These are phyloP conservation scores for Stereocaulon alpinum DNA, from an alignment of 495 filamentous ascomycete species.

Conservation along the genomic window DNA sequence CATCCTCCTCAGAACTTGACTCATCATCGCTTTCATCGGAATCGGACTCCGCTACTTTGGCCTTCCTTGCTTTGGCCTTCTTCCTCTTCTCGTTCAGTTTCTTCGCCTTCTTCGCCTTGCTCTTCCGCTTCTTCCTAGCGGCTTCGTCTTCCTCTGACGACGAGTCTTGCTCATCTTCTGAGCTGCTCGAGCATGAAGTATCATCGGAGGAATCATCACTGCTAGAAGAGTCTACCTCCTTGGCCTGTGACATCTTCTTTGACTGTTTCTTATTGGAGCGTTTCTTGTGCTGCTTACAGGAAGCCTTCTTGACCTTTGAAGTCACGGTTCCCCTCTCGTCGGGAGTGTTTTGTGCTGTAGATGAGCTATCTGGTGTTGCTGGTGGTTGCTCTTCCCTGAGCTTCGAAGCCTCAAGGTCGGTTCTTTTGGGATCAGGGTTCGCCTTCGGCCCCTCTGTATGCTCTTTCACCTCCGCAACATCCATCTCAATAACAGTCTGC, in stretches of 20 bases:
- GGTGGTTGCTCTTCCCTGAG: slow-evolving; percentile 7
- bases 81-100: slow-evolving; percentile 36
- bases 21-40: slow-evolving; percentile 30
- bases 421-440: background rate
- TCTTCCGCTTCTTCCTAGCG: slow-evolving; percentile 31
- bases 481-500: background rate
- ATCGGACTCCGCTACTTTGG: slow-evolving; percentile 29
- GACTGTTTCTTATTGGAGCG: slow-evolving; percentile 20
- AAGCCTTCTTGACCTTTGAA: slow-evolving; percentile 22
- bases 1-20: slow-evolving; percentile 24
- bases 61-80: slow-evolving; percentile 31
- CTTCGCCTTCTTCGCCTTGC: slow-evolving; percentile 41
- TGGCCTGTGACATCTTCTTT: slow-evolving; percentile 27
- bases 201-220: slow-evolving; percentile 26
- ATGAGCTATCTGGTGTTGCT: slow-evolving; percentile 4
- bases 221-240: slow-evolving; percentile 21
- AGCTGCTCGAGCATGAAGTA: slow-evolving; percentile 24
- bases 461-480: slow-evolving; percentile 5
- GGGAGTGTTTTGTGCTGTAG: background rate
- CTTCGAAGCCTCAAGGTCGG: slow-evolving; percentile 3
- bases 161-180: slow-evolving; percentile 24
- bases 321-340: slow-evolving; percentile 6
- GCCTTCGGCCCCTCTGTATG: background rate
- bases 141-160: slow-evolving; percentile 31
- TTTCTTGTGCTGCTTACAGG: slow-evolving; percentile 34